Conservation (phyloP, 352 stramenopile species). For the Elongisporangium prolatum region DNA sequence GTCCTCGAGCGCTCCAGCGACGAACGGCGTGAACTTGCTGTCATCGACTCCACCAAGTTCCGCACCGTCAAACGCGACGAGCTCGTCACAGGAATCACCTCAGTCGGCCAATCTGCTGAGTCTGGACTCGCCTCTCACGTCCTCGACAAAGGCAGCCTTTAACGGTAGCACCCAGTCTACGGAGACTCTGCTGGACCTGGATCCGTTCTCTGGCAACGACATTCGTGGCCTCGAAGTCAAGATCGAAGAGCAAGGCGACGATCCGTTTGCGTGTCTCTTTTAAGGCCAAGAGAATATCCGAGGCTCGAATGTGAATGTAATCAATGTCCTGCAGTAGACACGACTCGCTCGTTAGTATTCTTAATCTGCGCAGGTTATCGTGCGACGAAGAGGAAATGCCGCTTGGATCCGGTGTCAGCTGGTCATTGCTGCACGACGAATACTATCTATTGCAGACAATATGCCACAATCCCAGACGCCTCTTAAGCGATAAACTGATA, state of each 20-base stretch:
- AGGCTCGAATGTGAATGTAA: slow-evolving; percentile 1
- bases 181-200: slow-evolving; percentile 10
- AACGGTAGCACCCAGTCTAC: slow-evolving; percentile 2
- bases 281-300: slow-evolving; percentile 7
- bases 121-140: slow-evolving; percentile 10
- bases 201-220: slow-evolving; percentile 66
- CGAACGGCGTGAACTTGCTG: slow-evolving; percentile 22
- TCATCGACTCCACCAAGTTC: slow-evolving; percentile 27
- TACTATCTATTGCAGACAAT: too few relatives aligned
- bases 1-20: slow-evolving; percentile 29
- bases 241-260: slow-evolving; percentile 35
- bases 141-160: slow-evolving; percentile 8
- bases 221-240: slow-evolving; percentile 48
- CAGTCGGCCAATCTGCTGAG: slow-evolving; percentile 23
- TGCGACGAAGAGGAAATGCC: too few relatives aligned
- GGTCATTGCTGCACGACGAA: too few relatives aligned
- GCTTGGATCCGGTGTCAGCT: too few relatives aligned
- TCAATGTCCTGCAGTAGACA: neutral
- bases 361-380: too few relatives aligned
- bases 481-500: too few relatives aligned
- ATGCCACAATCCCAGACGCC: too few relatives aligned
- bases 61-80: neutral
- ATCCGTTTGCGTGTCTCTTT: slow-evolving; percentile 63
- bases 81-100: slow-evolving; percentile 12
- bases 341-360: too few relatives aligned